Conservation (phyloP, 176 grass and related monocot species). For the Dactylis glomerata region DNA sequence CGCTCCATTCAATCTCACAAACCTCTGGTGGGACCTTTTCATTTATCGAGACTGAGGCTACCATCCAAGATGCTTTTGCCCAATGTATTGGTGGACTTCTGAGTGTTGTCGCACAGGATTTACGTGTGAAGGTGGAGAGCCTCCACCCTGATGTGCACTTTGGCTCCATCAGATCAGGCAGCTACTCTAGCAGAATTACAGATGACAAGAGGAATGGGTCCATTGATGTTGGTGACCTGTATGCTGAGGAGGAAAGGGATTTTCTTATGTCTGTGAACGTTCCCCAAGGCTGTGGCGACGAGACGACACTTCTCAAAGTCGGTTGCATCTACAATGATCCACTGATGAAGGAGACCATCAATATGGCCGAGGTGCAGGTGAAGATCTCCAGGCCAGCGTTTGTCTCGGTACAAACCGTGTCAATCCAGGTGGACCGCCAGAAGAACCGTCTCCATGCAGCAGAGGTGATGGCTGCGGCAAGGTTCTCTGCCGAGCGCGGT, state of each 20-base stretch:
- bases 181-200: slow-evolving; percentile 56
- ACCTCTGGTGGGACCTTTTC: slow-evolving; percentile 87
- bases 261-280: slow-evolving; percentile 79
- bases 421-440: slow-evolving; percentile 79
- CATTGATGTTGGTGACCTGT: slow-evolving; percentile 77
- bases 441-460: slow-evolving; percentile 83
- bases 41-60: slow-evolving; percentile 83
- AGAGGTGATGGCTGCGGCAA: slow-evolving; percentile 79
- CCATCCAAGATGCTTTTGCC: slow-evolving; percentile 93
- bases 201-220: slow-evolving; percentile 57
- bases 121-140: slow-evolving; percentile 61
- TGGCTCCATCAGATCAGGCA: slow-evolving; percentile 68
- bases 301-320: slow-evolving; percentile 54
- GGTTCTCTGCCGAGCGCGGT: slow-evolving; percentile 55
- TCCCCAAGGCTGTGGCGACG: slow-evolving; percentile 48
- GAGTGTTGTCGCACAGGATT: slow-evolving; percentile 74
- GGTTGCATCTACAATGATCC: slow-evolving; percentile 76
- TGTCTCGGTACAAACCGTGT: slow-evolving; percentile 44
- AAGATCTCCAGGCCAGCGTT: slow-evolving; percentile 64
- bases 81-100: slow-evolving; percentile 93
- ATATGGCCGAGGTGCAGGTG: slow-evolving; percentile 58
- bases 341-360: slow-evolving; percentile 58
- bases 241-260: slow-evolving; percentile 90
- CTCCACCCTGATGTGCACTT: slow-evolving; percentile 61
- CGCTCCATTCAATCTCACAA: slow-evolving; percentile 84